Evolutionary conservation across 1,139 yeast species (phyloP).

Genomic region (Scheffersomyces illinoinensis): DNA sequence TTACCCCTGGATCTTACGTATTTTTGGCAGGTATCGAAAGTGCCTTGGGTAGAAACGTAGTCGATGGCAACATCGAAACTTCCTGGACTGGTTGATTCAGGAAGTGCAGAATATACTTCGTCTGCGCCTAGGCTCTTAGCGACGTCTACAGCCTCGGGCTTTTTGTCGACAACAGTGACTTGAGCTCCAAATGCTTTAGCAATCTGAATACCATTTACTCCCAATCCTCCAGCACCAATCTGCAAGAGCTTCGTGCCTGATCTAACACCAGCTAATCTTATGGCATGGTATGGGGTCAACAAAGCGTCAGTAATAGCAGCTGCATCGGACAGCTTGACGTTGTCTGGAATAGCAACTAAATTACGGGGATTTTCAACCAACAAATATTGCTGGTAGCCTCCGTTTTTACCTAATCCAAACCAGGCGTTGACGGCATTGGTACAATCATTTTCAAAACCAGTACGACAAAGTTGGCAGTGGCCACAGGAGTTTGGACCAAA

Average conservation of each 20-base stretch:
- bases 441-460: neutral
- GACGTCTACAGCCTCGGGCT: neutral
- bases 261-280: conserved; percentile 11
- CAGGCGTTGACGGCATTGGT: neutral
- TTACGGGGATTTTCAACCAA: neutral
- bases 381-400: conserved; percentile 1
- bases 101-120: neutral
- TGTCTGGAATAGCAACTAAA: neutral
- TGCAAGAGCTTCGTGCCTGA: neutral
- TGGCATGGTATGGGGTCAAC: conserved; percentile 4
- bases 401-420: neutral
- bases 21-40: conserved; percentile 3
- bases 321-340: neutral
- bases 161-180: conserved; percentile 2
- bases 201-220: neutral
- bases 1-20: conserved; percentile 1
- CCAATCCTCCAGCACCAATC: conserved; percentile 1
- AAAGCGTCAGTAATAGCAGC: neutral
- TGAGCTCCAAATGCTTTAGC: conserved; percentile 9
- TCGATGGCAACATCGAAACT: conserved; percentile 2
- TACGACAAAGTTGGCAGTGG: neutral
- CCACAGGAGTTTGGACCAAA: neutral
- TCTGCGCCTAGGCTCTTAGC: conserved; percentile 1
- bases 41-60: conserved; percentile 1
- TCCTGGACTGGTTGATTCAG: neutral